phyloP scores from a whole-genome alignment of 2,329 filamentous ascomycete species.

The Fusarium sp. region DNA sequence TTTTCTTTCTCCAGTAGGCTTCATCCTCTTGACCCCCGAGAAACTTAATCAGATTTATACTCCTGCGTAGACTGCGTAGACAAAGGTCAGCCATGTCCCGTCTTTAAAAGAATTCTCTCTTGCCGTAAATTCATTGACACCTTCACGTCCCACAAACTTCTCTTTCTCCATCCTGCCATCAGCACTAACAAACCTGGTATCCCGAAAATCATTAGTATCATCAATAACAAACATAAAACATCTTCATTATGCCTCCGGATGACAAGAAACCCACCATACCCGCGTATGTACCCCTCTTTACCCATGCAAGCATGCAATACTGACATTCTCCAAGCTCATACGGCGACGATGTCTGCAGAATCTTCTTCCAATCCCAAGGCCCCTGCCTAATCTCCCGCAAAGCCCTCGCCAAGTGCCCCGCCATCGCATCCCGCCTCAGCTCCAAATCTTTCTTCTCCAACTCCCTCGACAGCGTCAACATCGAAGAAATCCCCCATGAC shows the following conservation, averaged over 20 bases:
- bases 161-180: not conserved
- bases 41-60: not conserved
- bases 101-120: not conserved
- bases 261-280: not conserved
- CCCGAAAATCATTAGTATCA: not conserved
- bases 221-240: not conserved
- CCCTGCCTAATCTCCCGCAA: not conserved
- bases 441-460: not conserved
- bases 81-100: accelerated
- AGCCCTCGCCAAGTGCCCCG: not conserved
- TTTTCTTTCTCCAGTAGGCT: not conserved
- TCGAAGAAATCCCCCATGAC: not conserved
- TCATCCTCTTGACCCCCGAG: accelerated
- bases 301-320: accelerated
- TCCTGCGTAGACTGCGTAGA: not conserved
- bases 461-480: not conserved
- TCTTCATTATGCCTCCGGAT: not conserved
- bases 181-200: not conserved
- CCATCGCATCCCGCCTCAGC: not conserved
- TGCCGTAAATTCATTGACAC: not conserved
- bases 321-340: not conserved
- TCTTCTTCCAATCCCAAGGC: not conserved
- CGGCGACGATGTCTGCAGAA: not conserved
- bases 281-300: not conserved
- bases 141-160: not conserved